These are phyloP conservation scores for Davidsoniella australis DNA, from an alignment of 2,329 filamentous ascomycete species.

Conservation along the genomic window DNA sequence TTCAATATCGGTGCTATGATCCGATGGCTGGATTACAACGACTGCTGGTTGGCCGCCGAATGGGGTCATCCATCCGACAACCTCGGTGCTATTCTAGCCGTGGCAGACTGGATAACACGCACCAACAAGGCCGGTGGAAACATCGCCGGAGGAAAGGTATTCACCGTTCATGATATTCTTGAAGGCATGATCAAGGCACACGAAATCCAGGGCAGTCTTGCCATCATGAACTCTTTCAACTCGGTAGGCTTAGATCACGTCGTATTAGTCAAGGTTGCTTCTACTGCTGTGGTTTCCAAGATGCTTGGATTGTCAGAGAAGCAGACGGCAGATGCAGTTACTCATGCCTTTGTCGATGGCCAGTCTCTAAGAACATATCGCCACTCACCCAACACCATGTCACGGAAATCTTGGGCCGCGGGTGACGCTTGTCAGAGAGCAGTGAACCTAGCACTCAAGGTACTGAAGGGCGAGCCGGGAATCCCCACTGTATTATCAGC, in stretches of 20 bases:
- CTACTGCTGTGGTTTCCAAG: constrained; percentile 83
- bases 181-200: constrained; percentile 99
- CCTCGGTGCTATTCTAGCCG: constrained; percentile 86
- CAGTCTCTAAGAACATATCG: constrained; percentile 93
- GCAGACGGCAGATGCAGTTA: constrained; percentile 89
- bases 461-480: constrained; percentile 78
- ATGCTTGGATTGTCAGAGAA: constrained; percentile 79
- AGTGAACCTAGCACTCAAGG: constrained; percentile 80
- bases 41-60: constrained; percentile 97
- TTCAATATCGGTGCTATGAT: constrained; percentile 99
- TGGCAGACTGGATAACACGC: constrained; percentile 93
- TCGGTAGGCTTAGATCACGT: constrained; percentile 97
- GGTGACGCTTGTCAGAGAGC: constrained; percentile 94
- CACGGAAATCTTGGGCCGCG: constrained; percentile 95
- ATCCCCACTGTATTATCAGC: constrained; percentile 85
- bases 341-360: constrained; percentile 94
- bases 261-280: constrained; percentile 93
- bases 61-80: constrained; percentile 99
- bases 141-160: constrained; percentile 71
- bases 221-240: constrained; percentile 96
- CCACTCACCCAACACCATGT: constrained; percentile 98
- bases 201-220: constrained; percentile 94
- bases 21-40: constrained; percentile 98
- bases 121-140: constrained; percentile 64
- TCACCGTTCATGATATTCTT: constrained; percentile 78